Percentiles rank a stretch among this genome's conserved stretches.
These are phyloP conservation scores for Pythium periplocum DNA, from an alignment of 352 stramenopile genomes.

Conservation along the genomic window DNA sequence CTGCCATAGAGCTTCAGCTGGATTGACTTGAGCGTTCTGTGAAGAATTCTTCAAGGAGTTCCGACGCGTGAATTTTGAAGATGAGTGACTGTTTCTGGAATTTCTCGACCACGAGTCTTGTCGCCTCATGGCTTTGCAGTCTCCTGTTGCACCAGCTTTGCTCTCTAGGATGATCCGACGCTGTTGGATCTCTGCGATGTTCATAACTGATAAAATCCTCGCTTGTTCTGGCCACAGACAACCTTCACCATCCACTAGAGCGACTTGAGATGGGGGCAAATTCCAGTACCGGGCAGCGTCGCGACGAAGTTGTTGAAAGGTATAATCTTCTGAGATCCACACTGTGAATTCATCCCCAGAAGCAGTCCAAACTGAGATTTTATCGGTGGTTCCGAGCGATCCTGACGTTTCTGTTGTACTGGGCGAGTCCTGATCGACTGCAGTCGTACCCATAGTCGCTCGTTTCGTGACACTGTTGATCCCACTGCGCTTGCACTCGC, in stretches of 20 bases:
- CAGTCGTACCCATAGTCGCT: no score
- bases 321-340: constrained; percentile 70
- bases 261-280: constrained; percentile 33
- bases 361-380: constrained; percentile 42
- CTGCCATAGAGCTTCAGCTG: constrained; percentile 65
- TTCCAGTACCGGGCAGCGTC: constrained; percentile 74
- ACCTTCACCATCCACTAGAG: constrained; percentile 47
- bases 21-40: constrained; percentile 8
- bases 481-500: constrained; percentile 23
- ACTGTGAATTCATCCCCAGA: constrained; percentile 56
- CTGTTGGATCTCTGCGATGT: constrained; percentile 32
- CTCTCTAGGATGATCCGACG: constrained; percentile 51
- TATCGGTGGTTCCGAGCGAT: constrained; percentile 19
- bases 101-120: no score
- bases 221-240: constrained; percentile 78
- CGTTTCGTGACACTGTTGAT: no score
- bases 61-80: no score
- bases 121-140: no score
- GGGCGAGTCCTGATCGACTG: no score
- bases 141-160: constrained; percentile 17
- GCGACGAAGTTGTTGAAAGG: constrained; percentile 63
- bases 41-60: no score
- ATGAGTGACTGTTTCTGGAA: no score
- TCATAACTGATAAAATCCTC: constrained; percentile 60
- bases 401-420: no score